Base-by-base conservation (phyloP, 2,329 filamentous ascomycete genomes). In the Phaeosphaeriaceae sp. region DNA sequence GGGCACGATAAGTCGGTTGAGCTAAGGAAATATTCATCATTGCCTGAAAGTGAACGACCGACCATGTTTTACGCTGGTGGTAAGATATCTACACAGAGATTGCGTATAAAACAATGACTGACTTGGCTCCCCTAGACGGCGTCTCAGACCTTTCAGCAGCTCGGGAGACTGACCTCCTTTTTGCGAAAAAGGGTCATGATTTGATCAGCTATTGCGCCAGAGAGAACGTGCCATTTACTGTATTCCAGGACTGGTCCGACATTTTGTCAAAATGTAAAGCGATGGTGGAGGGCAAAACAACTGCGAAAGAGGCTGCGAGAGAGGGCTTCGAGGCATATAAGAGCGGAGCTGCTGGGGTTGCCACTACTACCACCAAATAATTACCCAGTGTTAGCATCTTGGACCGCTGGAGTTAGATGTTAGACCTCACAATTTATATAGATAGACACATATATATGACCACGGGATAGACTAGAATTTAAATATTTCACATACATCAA, bases 1-100 rank as follows among this genome's bases (percentile, higher is more conserved):
- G 94, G 94, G n/a, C 94, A 99, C 71, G 93, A 99, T 81, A 99
- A 99, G 83, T 92, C 88, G 20, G 80, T 93, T 45, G 90, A 94
- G 71, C 91, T 99, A 66, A 86, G 90, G 58, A 91, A 91, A 42
- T 97, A 97, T 76, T 87, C 88, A 2, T 80, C 85, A 20, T 80
- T 96, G 35, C 86, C 90, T 0, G 79, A 79, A 12, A 73, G 79
- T 26, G 76, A 88, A 66, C 83, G 92, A 34, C 94, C 94, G 2
- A 87, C 85, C 32, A 84, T 97, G 77, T 91, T 97, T 73, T 99
- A 99, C 67, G 93, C 94, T 26, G 94, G 94, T 15, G 35, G 35
- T 50, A 23, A 38, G 35, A 6, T 26, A 12, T 11, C 8, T 6
- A 9, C 5, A 3, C n/a, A 20, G 8, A 20, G 93, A 97, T 64